Base-by-base conservation (phyloP, 2,329 filamentous ascomycete genomes). In the Aspergillus thermomutatus region DNA sequence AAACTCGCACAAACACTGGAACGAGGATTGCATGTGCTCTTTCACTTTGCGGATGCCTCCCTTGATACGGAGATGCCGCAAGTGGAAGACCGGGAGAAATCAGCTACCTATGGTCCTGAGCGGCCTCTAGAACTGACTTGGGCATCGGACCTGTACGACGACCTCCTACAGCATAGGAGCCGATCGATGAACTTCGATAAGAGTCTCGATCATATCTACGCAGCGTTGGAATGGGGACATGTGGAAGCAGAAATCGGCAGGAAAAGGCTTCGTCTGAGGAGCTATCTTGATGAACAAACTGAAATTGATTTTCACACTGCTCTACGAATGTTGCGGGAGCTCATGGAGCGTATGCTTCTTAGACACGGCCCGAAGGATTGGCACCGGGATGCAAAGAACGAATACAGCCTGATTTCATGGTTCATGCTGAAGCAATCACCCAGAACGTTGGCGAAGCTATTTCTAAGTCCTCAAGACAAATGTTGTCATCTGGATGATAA, bases 11-110 rank as follows among this genome's bases (percentile, higher is more conserved):
- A 63, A 49, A 64, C 64, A 17, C 52, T 69, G 28, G 65, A 69
- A 52, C 59, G 64, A n/a, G 67, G 67, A 4, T 43, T 69, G 4
- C 64, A 65, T 41, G 67, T 69, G 25, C 63, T 69, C 31, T 69
- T 69, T 50, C 67, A 69, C 48, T 68, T 69, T 63, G 58, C 66
- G 14, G 67, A 69, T 37, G 66, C 67, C n/a, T 62, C 61, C 10
- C 58, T 58, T 8, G 61, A 61, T 3, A 56, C 55, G 4, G 60
- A 67, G 48, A 54, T 56, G 37, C 51, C 51, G 14, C 58, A 56
- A 56, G 17, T 50, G 49, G 27, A 57, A 53, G 45, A 55, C 49
- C 10, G 21, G 23, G 43, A 6, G 45, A 53, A 51, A 8, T 49
- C 60, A 17, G 55, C 60, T n/a, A 49, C 60, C 9, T 47, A 60